Percentiles rank a stretch among this genome's conserved stretches.
phyloP scores from a whole-genome alignment of 169 alveolate species.

The Eimeria necatrix region DNA sequence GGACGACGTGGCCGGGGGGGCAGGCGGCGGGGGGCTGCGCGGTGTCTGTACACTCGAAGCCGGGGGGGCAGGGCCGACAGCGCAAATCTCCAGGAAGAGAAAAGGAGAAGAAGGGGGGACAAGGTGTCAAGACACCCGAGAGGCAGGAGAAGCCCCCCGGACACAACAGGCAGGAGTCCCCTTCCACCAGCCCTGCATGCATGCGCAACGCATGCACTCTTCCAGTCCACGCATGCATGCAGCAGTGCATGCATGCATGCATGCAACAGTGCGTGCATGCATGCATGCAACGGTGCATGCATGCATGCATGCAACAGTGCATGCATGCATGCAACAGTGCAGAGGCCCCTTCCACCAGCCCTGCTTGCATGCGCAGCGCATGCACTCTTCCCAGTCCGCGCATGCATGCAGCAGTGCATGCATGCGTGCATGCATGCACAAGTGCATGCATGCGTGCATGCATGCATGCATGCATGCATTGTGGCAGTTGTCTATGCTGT shows the following conservation, averaged over 20 bases:
- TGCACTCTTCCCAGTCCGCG: too few species aligned
- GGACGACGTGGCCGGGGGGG: not conserved
- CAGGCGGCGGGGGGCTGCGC: slow-evolving; percentile 22
- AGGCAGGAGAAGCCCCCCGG: slow-evolving; percentile 25
- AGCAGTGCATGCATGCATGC: not conserved
- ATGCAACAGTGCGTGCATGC: too few species aligned
- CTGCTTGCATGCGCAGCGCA: too few species aligned
- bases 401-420: not conserved
- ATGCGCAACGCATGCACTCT: too few species aligned
- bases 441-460: too few species aligned
- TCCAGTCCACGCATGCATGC: not conserved
- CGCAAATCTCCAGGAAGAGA: slow-evolving; percentile 48
- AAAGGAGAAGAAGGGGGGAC: not conserved
- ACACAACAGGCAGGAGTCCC: not conserved
- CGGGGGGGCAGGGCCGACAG: slow-evolving; percentile 56
- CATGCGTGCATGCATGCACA: slow-evolving; percentile 24
- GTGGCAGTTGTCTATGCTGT: not conserved
- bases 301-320: too few species aligned
- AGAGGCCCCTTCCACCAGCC: not conserved
- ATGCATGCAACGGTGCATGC: slow-evolving; percentile 10
- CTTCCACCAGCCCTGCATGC: slow-evolving; percentile 4
- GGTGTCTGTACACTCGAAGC: slow-evolving; percentile 30
- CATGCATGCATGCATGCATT: not conserved
- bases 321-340: not conserved
- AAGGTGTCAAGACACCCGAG: not conserved